Conservation (phyloP, 169 alveolate genomes). For the Plasmodium yoelii region DNA sequence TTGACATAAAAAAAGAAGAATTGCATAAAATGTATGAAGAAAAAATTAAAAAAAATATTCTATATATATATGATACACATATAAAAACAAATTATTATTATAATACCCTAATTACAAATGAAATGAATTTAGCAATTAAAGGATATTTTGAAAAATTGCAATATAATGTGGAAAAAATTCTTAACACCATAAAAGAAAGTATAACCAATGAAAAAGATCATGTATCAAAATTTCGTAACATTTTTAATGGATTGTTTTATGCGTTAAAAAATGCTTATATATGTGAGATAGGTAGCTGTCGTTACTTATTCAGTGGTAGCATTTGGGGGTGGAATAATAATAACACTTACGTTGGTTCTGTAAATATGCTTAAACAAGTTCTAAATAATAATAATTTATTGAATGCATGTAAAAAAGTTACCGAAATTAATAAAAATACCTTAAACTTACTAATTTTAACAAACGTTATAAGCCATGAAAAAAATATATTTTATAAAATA, state of each 20-base stretch:
- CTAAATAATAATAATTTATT: neutral
- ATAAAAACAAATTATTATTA: conserved; percentile 35
- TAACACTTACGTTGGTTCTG: too few species aligned
- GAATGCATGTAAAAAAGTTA: too few species aligned
- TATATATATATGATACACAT: conserved; percentile 33
- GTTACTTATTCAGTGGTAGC: too few species aligned
- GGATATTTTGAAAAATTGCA: conserved; percentile 10
- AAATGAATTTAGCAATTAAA: conserved; percentile 15
- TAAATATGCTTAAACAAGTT: too few species aligned
- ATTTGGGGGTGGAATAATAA: too few species aligned
- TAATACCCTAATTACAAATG: conserved; percentile 22
- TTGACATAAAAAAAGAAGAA: conserved; percentile 4
- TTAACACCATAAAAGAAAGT: neutral
- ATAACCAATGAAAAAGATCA: neutral
- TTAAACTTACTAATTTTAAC: conserved; percentile 30
- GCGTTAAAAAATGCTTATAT: neutral
- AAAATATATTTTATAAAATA: conserved; percentile 43
- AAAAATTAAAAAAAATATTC: conserved; percentile 22
- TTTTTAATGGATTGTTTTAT: neutral
- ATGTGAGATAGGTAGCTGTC: too few species aligned
- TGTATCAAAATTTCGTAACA: too few species aligned
- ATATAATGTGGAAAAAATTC: neutral
- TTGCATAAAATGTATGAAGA: conserved; percentile 6
- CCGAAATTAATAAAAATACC: conserved; percentile 4
- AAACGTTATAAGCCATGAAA: conserved; percentile 36